Conservation (phyloP, 192 early-diverging fungal genomes). For the Entophlyctis luteolus region DNA sequence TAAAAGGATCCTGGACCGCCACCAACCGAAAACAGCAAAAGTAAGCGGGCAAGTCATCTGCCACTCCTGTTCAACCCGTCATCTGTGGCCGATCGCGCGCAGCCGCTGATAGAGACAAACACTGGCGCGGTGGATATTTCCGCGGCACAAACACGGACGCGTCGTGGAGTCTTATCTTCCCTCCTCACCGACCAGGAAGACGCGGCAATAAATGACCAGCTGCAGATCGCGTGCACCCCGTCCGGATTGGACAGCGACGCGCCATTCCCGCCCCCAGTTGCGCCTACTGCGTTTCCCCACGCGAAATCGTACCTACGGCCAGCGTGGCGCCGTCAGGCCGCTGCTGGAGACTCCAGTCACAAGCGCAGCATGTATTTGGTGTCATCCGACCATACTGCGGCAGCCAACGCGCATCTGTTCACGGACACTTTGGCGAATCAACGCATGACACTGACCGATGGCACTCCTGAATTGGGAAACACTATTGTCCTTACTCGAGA, state of each 20-base stretch:
- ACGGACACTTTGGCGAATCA: not conserved
- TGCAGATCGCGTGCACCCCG: no score
- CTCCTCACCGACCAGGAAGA: conserved; percentile 30
- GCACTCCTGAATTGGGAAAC: not conserved
- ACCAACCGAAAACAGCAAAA: not conserved
- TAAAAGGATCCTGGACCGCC: no score
- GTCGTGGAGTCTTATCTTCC: conserved; percentile 34
- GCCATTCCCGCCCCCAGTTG: conserved; percentile 23
- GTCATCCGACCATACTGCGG: no score
- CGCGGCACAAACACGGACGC: not conserved
- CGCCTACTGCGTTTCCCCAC: conserved; percentile 21
- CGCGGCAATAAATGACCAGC: conserved; percentile 25
- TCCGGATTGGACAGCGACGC: no score
- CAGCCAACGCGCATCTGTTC: no score
- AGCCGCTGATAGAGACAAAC: conserved; percentile 23
- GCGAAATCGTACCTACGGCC: conserved; percentile 19
- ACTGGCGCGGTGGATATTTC: conserved; percentile 20
- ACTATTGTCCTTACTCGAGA: no score
- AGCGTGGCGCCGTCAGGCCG: conserved; percentile 11
- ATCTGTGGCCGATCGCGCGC: conserved; percentile 13
- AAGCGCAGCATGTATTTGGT: not conserved
- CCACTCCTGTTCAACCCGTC: conserved; percentile 21
- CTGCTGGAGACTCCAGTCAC: not conserved
- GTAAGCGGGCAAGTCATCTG: conserved; percentile 19
- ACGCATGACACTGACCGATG: not conserved